Base-by-base conservation (phyloP, 1,139 yeast genomes). In the Hemisphaericaspora xylanilytica region DNA sequence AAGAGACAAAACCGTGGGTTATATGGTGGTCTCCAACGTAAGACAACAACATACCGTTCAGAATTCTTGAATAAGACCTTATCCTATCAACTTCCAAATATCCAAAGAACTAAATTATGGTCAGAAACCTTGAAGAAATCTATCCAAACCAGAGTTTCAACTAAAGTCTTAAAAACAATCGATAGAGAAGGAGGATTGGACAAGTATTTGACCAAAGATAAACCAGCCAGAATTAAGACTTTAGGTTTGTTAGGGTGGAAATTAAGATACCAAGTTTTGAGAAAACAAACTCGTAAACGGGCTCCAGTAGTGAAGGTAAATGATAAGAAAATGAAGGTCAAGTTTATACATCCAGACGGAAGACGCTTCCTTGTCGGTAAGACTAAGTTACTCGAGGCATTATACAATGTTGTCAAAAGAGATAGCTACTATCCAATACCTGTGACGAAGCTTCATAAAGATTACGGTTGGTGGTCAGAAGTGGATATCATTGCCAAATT, bases 131-230 rank as follows among this genome's bases (percentile, higher is more conserved):
- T 92, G 52, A 67, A 80, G 46, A 73, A 71, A 57, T 67, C 35
- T 65, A 81, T 35, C 70, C 70, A 37, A 63, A 87, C 11, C 39
- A 79, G 74, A 45, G 80, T 88, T 24, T 81, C 90, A n/a, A 77
- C 97, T 13, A 78, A 82, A 45, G 97, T 89, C 3, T 70, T 92
- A 55, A 79, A 83, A 53, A 89, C 97, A 1, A 83, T 92, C 46
- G 82, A 86, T 41, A 86, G 81, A 52, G 97, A 90, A 62, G 97
- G 97, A 46, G 98, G 98, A 11, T 71, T 92, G 46, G 98, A 92
- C 58, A 80, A 81, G 50, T 92, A 92, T 58, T 64, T 92, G 46
- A 75, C 81, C 41, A 92, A 92, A 65, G 95, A 88, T 45, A 87
- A 85, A 51, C 73, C 95, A 9, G 95, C 95, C 3, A 76, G 98